phyloP scores from a whole-genome alignment of 768 basidiomycete species.

The Psilocybe subaeruginosa region DNA sequence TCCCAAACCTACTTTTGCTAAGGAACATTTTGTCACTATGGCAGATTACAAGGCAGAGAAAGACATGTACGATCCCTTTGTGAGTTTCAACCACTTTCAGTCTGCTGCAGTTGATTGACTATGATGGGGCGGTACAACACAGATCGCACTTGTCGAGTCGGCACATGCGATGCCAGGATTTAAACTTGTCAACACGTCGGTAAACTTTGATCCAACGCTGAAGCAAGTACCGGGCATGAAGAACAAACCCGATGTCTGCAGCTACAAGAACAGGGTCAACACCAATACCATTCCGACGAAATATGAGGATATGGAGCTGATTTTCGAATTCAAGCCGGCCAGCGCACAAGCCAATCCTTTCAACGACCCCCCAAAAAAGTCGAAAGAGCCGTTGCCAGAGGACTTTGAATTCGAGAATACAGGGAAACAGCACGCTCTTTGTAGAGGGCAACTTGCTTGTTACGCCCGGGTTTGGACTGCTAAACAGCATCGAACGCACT shows the following conservation, averaged over 20 bases:
- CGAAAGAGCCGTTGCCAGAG: background rate
- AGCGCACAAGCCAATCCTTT: conserved; percentile 15
- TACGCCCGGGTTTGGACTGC: conserved; percentile 22
- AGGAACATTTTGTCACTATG: background rate
- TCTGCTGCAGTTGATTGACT: too few species aligned
- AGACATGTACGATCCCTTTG: conserved; percentile 11
- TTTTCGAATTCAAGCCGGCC: conserved; percentile 20
- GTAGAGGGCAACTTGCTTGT: conserved; percentile 25
- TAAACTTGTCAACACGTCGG: conserved; percentile 11
- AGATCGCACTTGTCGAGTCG: conserved; percentile 3
- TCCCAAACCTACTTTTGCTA: background rate
- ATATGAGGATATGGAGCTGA: background rate
- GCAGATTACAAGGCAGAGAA: background rate
- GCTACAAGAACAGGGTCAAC: background rate
- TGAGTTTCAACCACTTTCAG: background rate
- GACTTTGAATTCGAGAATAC: conserved; percentile 7
- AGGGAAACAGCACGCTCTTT: background rate
- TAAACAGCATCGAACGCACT: conserved; percentile 30
- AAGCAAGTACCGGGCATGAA: background rate
- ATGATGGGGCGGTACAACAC: too few species aligned
- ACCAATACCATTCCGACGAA: too few species aligned
- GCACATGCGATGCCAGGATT: background rate
- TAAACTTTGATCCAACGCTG: background rate
- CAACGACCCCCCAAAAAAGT: background rate
- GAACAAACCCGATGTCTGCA: conserved; percentile 3